Conservation (phyloP, 2,329 filamentous ascomycete genomes). For the Ceratocystis papillata region DNA sequence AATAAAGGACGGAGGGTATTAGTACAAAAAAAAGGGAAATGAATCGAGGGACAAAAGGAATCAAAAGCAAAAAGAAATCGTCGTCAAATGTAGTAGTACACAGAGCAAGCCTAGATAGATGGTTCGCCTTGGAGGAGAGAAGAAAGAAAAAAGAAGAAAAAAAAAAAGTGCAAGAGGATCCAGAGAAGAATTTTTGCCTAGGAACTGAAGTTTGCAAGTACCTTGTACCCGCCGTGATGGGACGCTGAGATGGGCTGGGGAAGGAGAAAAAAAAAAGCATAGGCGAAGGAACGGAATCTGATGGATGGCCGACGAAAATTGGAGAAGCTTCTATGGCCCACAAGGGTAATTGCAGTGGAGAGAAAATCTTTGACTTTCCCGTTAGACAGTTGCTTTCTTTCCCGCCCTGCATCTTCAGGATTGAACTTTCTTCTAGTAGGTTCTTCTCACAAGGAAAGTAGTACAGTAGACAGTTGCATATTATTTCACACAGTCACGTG, state of each 20-base stretch:
- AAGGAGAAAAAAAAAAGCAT: slow-evolving; percentile 21
- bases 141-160: slow-evolving; percentile 25
- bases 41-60: slow-evolving; percentile 7
- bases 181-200: slow-evolving; percentile 15
- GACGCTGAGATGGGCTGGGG: slow-evolving; percentile 14
- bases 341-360: neutral
- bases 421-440: neutral
- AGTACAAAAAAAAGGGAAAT: slow-evolving; percentile 27
- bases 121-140: slow-evolving; percentile 12
- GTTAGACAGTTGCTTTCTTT: neutral
- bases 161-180: slow-evolving; percentile 21
- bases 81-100: slow-evolving; percentile 19
- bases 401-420: neutral
- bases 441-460: neutral
- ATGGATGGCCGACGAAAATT: slow-evolving; percentile 23
- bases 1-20: slow-evolving; percentile 25
- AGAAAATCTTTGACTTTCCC: neutral
- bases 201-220: slow-evolving; percentile 11
- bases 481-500: neutral
- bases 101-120: slow-evolving; percentile 20
- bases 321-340: slow-evolving; percentile 26
- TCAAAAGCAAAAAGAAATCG: slow-evolving; percentile 1
- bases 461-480: neutral
- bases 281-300: slow-evolving; percentile 14
- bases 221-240: neutral